These are phyloP conservation scores for Geotrichum carabidarum DNA, from an alignment of 1,139 yeast species.

Conservation along the genomic window DNA sequence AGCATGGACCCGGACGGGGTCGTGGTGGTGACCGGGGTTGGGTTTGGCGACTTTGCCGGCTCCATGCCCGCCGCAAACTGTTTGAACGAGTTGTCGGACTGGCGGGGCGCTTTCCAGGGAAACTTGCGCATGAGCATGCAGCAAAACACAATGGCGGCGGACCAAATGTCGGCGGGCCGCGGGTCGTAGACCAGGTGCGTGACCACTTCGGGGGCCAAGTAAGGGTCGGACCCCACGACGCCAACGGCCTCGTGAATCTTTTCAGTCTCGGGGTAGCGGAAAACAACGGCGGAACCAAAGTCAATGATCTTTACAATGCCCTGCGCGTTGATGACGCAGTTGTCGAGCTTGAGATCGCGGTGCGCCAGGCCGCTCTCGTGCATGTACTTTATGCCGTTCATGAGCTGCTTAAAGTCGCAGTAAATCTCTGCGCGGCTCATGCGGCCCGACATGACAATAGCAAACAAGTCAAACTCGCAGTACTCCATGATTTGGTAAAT, in stretches of 20 bases:
- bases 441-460: conserved; percentile 91
- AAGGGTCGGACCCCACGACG: conserved; percentile 91
- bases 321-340: conserved; percentile 78
- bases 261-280: conserved; percentile 82
- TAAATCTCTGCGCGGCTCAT: conserved; percentile 82
- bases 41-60: conserved; percentile 4
- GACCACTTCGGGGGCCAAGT: conserved; percentile 90
- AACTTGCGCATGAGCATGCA: conserved; percentile 92
- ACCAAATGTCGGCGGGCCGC: conserved; percentile 92
- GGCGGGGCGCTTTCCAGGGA: conserved; percentile 96
- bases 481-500: conserved; percentile 92
- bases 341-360: conserved; percentile 86
- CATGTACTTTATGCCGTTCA: conserved; percentile 74
- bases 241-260: conserved; percentile 80
- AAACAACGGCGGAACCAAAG: conserved; percentile 92
- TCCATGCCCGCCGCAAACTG: conserved; percentile 41
- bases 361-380: conserved; percentile 89
- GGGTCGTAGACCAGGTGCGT: conserved; percentile 81
- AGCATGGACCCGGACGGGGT: too few species aligned
- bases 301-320: conserved; percentile 90
- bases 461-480: conserved; percentile 87
- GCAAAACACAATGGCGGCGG: conserved; percentile 84
- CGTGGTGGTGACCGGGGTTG: neutral
- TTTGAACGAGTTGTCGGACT: conserved; percentile 77
- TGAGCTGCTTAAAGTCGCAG: conserved; percentile 84